A percentile compares a stretch with the other conserved stretches of the same genome.
phyloP scores from a whole-genome alignment of 2,329 filamentous ascomycete species.

The Colletotrichum truncatum region DNA sequence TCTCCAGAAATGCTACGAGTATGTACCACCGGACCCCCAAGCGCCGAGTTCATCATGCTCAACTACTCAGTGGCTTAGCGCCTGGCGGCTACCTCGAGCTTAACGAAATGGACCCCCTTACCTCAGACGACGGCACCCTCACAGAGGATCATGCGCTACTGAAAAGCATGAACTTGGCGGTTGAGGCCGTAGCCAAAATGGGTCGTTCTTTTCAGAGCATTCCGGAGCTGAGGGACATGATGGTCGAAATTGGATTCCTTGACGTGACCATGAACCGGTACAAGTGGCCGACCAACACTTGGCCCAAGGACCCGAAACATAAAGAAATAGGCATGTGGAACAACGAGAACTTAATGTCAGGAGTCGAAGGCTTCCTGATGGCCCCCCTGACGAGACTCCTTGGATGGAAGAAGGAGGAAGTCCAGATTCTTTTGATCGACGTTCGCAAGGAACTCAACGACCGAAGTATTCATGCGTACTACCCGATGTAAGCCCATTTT shows the following conservation, averaged over 20 bases:
- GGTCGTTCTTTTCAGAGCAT: conserved; percentile 44
- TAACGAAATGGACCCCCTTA: conserved; percentile 45
- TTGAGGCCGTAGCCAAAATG: conserved; percentile 39
- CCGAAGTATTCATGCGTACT: conserved; percentile 35
- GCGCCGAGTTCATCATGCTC: background rate
- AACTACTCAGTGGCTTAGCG: conserved; percentile 32
- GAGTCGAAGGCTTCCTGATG: background rate
- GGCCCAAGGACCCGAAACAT: conserved; percentile 58
- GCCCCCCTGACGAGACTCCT: background rate
- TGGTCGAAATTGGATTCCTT: conserved; percentile 54
- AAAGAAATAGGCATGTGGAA: conserved; percentile 56
- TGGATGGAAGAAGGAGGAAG: conserved; percentile 33
- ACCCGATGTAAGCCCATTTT: background rate
- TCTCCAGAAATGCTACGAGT: conserved; percentile 32
- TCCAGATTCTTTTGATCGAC: conserved; percentile 31
- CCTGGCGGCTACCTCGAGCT: conserved; percentile 44
- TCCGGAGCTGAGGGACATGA: conserved; percentile 47
- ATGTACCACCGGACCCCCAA: background rate
- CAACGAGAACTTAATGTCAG: background rate
- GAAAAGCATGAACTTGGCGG: conserved; percentile 38
- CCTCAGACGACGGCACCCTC: conserved; percentile 42
- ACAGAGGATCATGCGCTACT: conserved; percentile 37
- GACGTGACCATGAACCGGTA: conserved; percentile 57
- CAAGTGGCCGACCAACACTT: conserved; percentile 59
- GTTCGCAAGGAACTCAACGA: conserved; percentile 34